phyloP scores from a whole-genome alignment of 768 basidiomycete species.

The Hygrocybe coccinea region DNA sequence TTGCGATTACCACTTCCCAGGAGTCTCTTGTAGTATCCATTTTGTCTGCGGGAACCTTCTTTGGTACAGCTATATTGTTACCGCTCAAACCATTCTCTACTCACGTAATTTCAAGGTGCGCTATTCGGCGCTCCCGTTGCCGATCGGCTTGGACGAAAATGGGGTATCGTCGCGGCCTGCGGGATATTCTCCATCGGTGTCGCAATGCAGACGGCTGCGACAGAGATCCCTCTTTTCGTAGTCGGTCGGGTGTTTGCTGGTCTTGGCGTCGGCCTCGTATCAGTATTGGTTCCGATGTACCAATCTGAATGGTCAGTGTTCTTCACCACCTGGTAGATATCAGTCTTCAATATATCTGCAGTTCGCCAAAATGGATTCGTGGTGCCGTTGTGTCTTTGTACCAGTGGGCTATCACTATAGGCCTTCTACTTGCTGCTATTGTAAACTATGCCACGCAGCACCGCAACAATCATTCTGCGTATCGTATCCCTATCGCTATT shows the following conservation, averaged over 20 bases:
- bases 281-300: slow-evolving; percentile 52
- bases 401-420: slow-evolving; percentile 74
- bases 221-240: slow-evolving; percentile 50
- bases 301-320: slow-evolving; percentile 42
- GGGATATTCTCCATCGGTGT: slow-evolving; percentile 59
- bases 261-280: slow-evolving; percentile 74
- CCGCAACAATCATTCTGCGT: slow-evolving; percentile 46
- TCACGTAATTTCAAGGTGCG: slow-evolving; percentile 10
- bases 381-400: slow-evolving; percentile 66
- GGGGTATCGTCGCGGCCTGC: slow-evolving; percentile 61
- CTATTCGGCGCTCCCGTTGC: slow-evolving; percentile 14
- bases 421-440: slow-evolving; percentile 65
- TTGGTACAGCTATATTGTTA: slow-evolving; percentile 51
- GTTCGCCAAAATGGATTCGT: slow-evolving; percentile 69
- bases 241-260: slow-evolving; percentile 76
- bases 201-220: slow-evolving; percentile 58
- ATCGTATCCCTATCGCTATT: slow-evolving; percentile 67
- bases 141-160: slow-evolving; percentile 53
- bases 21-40: slow-evolving; percentile 53
- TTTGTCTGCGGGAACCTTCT: slow-evolving; percentile 85
- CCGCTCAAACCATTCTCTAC: background rate
- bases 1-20: slow-evolving; percentile 43
- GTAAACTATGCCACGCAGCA: slow-evolving; percentile 63
- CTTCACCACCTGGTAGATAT: background rate
- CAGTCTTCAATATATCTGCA: slow-evolving; percentile 15